Conservation (phyloP, 2,329 filamentous ascomycete species). For the Neospermospora avenae region DNA sequence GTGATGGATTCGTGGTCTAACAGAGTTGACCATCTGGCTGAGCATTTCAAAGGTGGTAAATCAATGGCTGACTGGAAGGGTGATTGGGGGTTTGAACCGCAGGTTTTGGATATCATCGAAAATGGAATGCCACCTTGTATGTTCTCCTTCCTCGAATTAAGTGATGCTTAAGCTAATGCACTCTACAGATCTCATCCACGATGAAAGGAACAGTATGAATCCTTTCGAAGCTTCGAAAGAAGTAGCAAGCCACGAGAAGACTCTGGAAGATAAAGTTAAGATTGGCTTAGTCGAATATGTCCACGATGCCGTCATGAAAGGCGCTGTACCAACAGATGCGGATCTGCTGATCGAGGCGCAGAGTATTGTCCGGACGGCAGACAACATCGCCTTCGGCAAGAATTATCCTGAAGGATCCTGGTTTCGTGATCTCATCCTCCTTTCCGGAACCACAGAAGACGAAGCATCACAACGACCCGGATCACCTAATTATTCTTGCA, state of each 20-base stretch:
- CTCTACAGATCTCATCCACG: conserved; percentile 56
- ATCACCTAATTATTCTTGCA: conserved; percentile 10
- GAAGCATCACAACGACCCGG: neutral
- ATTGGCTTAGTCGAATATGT: conserved; percentile 53
- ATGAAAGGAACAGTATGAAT: conserved; percentile 55
- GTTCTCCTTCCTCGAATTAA: conserved; percentile 35
- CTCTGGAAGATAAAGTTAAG: conserved; percentile 61
- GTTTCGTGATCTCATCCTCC: conserved; percentile 58
- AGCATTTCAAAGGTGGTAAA: conserved; percentile 64
- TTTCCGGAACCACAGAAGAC: conserved; percentile 33
- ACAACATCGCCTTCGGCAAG: conserved; percentile 42
- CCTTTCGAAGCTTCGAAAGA: conserved; percentile 46
- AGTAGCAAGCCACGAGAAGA: conserved; percentile 47
- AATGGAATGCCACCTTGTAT: conserved; percentile 65
- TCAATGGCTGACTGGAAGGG: conserved; percentile 69
- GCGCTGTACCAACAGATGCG: conserved; percentile 45
- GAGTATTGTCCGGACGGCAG: conserved; percentile 53
- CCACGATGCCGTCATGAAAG: conserved; percentile 43
- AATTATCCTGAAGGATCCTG: conserved; percentile 43
- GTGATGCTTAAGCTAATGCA: conserved; percentile 17
- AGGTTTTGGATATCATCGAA: conserved; percentile 60
- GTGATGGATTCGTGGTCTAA: conserved; percentile 60
- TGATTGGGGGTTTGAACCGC: conserved; percentile 64
- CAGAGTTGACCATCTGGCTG: conserved; percentile 61
- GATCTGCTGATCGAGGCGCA: conserved; percentile 58